Evolutionary conservation across 2,329 filamentous ascomycete genomes (phyloP).

Genomic region (Fonsecaea monophora): DNA sequence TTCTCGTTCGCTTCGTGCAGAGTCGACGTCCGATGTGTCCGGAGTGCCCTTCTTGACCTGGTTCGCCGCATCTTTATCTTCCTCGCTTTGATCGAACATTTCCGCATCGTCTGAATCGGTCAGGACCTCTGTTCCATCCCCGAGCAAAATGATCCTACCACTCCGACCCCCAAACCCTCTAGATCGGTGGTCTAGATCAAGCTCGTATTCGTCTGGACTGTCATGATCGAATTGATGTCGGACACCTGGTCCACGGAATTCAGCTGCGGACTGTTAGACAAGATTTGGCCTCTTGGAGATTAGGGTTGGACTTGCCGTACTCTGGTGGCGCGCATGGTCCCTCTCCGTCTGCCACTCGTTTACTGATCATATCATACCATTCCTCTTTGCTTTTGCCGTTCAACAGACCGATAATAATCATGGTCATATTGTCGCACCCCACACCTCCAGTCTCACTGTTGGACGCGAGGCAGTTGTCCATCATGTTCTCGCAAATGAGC

Average conservation of each 20-base stretch:
- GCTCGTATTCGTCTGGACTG: constrained; percentile 66
- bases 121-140: constrained; percentile 91
- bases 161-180: constrained; percentile 75
- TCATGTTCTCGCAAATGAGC: constrained; percentile 99
- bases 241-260: constrained; percentile 82
- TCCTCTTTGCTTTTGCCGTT: constrained; percentile 93
- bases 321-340: constrained; percentile 98
- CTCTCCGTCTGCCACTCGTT: constrained; percentile 93
- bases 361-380: constrained; percentile 96
- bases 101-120: constrained; percentile 88
- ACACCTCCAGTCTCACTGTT: constrained; percentile 98
- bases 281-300: constrained; percentile 47
- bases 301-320: constrained; percentile 82
- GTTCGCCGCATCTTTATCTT: constrained; percentile 82
- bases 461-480: constrained; percentile 98
- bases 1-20: constrained; percentile 54
- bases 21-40: constrained; percentile 43
- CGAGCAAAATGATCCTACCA: constrained; percentile 90
- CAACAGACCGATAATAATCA: constrained; percentile 87
- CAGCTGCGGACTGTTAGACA: constrained; percentile 65
- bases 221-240: constrained; percentile 80
- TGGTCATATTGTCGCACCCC: constrained; percentile 99
- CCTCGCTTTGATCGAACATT: constrained; percentile 91
- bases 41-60: constrained; percentile 74
- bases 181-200: constrained; percentile 57